Evolutionary conservation across 371 early-diverging fungal genomes (phyloP).

Genomic region (Apophysomyces ossiformis): DNA sequence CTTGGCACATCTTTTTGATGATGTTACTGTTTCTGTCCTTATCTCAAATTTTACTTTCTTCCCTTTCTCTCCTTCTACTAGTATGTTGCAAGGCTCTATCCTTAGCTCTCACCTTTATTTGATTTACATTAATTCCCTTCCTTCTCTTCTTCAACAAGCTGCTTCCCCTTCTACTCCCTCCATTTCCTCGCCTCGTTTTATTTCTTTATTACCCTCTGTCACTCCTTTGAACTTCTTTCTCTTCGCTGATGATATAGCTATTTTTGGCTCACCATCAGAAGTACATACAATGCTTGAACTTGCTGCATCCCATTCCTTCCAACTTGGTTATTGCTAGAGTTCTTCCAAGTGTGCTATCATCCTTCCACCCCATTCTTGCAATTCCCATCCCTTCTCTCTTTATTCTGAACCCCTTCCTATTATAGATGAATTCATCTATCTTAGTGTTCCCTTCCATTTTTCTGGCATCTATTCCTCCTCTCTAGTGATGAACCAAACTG

Average conservation of each 20-base stretch:
- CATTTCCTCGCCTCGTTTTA: no score
- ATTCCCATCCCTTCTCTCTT: no score
- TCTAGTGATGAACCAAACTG: not conserved
- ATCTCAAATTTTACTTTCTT: constrained; percentile 17
- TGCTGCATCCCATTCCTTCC: no score
- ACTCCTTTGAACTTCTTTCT: no score
- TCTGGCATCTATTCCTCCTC: not conserved
- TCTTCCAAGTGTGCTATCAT: no score
- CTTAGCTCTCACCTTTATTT: constrained; percentile 32
- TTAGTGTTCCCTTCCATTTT: not conserved
- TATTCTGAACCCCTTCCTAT: not conserved
- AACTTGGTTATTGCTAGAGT: no score
- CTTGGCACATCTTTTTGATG: constrained; percentile 24
- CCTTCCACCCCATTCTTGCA: no score
- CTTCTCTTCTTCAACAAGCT: constrained; percentile 12
- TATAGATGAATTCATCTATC: constrained; percentile 6
- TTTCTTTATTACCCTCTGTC: no score
- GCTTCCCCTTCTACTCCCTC: not conserved
- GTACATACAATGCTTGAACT: no score
- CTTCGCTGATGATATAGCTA: no score
- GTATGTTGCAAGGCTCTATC: constrained; percentile 32
- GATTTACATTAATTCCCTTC: constrained; percentile 31
- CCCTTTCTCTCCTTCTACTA: constrained; percentile 20
- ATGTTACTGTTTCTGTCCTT: constrained; percentile 21
- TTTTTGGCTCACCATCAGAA: no score